A percentile compares a stretch with the other conserved stretches of the same genome.
Conservation (phyloP, 2,329 filamentous ascomycete genomes). For the Hypoxylon sp. region DNA sequence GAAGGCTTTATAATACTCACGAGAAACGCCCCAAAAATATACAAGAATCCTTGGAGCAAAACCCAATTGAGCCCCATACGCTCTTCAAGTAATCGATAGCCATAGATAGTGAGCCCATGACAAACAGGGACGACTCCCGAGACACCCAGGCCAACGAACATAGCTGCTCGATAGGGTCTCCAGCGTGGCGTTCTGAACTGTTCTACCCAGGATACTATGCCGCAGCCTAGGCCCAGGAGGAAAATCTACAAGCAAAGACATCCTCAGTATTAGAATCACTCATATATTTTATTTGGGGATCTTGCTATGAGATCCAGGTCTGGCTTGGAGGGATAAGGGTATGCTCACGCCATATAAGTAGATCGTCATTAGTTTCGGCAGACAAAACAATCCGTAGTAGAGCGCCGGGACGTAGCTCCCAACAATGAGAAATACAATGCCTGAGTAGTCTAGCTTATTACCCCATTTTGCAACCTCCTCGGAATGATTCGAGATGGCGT, state of each 20-base stretch:
- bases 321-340: not conserved
- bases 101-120: constrained; percentile 80
- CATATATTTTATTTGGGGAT: not conserved
- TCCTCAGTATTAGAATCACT: constrained; percentile 8
- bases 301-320: not conserved
- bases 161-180: constrained; percentile 86
- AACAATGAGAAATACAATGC: constrained; percentile 92
- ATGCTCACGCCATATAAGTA: constrained; percentile 82
- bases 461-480: constrained; percentile 82
- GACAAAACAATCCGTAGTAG: constrained; percentile 87
- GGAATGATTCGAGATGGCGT: constrained; percentile 89
- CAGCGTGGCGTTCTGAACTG: constrained; percentile 86
- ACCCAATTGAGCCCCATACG: constrained; percentile 88
- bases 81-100: constrained; percentile 74
- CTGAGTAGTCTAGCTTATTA: constrained; percentile 94
- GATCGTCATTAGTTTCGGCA: constrained; percentile 72
- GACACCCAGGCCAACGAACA: constrained; percentile 90
- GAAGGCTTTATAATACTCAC: constrained; percentile 25
- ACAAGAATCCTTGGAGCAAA: constrained; percentile 83
- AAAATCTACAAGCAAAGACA: constrained; percentile 72
- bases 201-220: constrained; percentile 82
- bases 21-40: constrained; percentile 86
- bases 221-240: constrained; percentile 81
- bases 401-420: constrained; percentile 91
- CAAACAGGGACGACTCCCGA: constrained; percentile 87